Evolutionary conservation across 1,139 yeast species (phyloP), one percentile per base, ranked within the genome.

Genomic region (Saccharomycopsis crataegensis): DNA sequence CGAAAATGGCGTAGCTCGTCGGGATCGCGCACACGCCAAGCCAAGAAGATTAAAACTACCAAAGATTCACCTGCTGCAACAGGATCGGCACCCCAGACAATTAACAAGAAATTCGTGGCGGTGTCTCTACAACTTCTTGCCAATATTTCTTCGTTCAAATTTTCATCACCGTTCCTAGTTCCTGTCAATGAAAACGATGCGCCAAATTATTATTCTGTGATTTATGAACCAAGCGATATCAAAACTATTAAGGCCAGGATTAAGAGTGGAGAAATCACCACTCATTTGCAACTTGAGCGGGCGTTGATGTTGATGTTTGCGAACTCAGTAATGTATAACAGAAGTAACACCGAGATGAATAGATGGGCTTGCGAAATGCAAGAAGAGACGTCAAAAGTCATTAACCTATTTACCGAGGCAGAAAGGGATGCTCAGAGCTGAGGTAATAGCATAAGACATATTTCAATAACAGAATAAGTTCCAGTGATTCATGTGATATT

Each of bases 321-420:
- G 51, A 87, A 87, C 66, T 87, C 93, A 40, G 77, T 86, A 14
- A 86, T 87, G 94, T 86, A 83, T 67, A 87, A 86, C 65, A 78
- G 79, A 58, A 76, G 80, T 59, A 82, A 78, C 59, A 79, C 82
- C 42, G 88, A 83, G 56, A 75, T 84, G 62, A 79, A 79, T 33
- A 68, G 70, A 45, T 77, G 87, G 73, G 79, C 90, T 1, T 71
- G 77, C 57, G 86, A 81, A 59, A 86, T 86, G 93, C 78, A 76
- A 67, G 68, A 72, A 44, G 87, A 81, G 50, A 77, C 80, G 8
- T 72, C 73, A 34, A 73, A 71, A 33, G 69, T 78, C 43, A 73
- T 81, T 59, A 71, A 77, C 56, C 68, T 82, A 65, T 79, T 81
- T 62, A 65, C 61, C 50, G 74, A 68, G 36, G 59, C 59, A 3